Evolutionary conservation across 140 eudicot species (phyloP).

Genomic region (Flaveria floridana): DNA sequence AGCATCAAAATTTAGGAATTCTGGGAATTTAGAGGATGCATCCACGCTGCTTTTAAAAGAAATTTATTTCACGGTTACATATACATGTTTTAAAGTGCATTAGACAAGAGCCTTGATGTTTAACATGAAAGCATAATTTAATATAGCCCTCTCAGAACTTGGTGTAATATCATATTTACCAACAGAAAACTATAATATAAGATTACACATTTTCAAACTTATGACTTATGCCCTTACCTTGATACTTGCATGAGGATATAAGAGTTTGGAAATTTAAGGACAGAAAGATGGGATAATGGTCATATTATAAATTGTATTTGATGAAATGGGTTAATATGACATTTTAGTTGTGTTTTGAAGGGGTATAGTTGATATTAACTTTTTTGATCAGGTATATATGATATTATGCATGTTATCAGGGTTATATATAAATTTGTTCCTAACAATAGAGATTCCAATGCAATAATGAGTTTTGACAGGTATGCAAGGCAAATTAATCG

Average conservation of each 20-base stretch:
- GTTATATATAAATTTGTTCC: not conserved
- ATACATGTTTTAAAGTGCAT: not conserved
- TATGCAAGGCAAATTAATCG: slow-evolving; percentile 9
- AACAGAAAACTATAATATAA: too few relatives aligned
- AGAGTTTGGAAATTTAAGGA: not conserved
- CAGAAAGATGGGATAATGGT: not conserved
- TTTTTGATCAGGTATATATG: not conserved
- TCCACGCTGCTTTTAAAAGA: not conserved
- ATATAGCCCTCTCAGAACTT: not conserved
- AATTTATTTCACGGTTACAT: too few relatives aligned
- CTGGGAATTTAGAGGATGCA: too few relatives aligned
- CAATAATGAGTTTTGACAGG: not conserved
- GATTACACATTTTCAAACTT: not conserved
- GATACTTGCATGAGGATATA: not conserved
- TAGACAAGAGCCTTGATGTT: not conserved
- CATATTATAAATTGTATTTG: not conserved
- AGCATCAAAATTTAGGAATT: too few relatives aligned
- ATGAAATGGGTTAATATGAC: not conserved
- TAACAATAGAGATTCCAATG: slow-evolving; percentile 6
- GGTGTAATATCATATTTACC: not conserved
- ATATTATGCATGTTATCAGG: not conserved
- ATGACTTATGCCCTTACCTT: not conserved
- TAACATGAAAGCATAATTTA: not conserved
- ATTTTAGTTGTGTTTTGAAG: not conserved
- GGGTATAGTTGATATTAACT: not conserved